Evolutionary conservation across 176 grass and related monocot genomes (phyloP), one percentile per base, ranked within the genome.

Genomic region (Elymus sibiricus): DNA sequence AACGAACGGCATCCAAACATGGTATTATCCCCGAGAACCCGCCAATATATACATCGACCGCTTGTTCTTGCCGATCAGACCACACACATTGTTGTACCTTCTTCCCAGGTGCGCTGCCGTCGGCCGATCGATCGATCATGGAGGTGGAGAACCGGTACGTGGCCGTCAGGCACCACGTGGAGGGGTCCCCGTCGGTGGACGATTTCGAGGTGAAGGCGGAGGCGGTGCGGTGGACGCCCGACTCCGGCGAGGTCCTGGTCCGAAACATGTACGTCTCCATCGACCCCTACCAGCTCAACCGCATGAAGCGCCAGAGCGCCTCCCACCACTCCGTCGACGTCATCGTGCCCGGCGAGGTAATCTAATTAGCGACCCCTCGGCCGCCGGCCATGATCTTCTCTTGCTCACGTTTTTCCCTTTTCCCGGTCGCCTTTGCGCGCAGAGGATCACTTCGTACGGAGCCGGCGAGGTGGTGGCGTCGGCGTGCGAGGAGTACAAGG

Each of bases 281-380:
- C 79, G 93, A 95, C 40, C 90, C 93, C 0, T 95, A 90, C 90
- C 90, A 95, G 87, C 79, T 92, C 93, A 88, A 90, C 85, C 88
- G 79, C 78, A 92, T 92, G 90, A 95, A 92, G 63, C n/a, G 53
- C 8, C 49, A 2, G 37, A 90, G 83, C 83, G 38, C 90, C 0
- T 90, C 93, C 7, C 90, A 92, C 66, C 25, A n/a, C 70, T 5
- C 79, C 60, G 16, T 63, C 62, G 40, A 86, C 25, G 19, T 76
- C 44, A 71, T 95, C 65, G 12, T 81, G 13, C 90, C 88, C 8
- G 87, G 85, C 22, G 68, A 92, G 83, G 93, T 90, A 77, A 81
- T 1, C 6, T 51, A 1, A 35, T 15, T 17, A 2, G 5, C 17
- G 34, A 35, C 4, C 15, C 0, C 2, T 17, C 47, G 15, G 1